phyloP scores from a whole-genome alignment of 345 rosid species.

The Laguncularia racemosa region DNA sequence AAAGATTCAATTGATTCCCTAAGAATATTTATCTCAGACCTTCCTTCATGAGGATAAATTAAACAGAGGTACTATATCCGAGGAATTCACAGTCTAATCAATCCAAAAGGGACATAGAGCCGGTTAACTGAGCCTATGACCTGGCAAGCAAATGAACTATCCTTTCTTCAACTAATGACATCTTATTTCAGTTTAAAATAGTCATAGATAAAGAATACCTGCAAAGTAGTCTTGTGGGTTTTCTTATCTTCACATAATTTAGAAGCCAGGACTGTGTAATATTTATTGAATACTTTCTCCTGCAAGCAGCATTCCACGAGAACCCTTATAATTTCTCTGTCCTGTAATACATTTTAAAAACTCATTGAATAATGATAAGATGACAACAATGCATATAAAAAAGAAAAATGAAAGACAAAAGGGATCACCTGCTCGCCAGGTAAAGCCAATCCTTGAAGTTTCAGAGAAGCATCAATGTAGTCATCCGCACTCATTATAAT shows the following conservation, averaged over 20 bases:
- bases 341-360: conserved; percentile 28
- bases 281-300: conserved; percentile 82
- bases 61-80: no score
- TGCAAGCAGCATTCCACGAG: conserved; percentile 84
- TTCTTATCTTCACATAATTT: conserved; percentile 82
- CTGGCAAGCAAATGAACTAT: no score
- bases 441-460: conserved; percentile 76
- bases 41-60: no score
- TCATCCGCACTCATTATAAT: conserved; percentile 91
- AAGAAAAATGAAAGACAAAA: background rate
- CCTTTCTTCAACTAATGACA: background rate
- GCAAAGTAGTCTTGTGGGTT: conserved; percentile 81
- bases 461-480: conserved; percentile 85
- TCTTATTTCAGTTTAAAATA: background rate
- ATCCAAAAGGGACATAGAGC: no score
- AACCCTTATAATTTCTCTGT: conserved; percentile 90
- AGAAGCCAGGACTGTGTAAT: conserved; percentile 66
- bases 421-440: conserved; percentile 62
- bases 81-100: no score
- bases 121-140: no score
- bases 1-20: no score
- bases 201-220: conserved; percentile 33
- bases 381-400: background rate
- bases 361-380: background rate
- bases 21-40: no score